These are phyloP conservation scores for Paxillus rubicundulus DNA, from an alignment of 768 basidiomycete genomes.

Conservation along the genomic window DNA sequence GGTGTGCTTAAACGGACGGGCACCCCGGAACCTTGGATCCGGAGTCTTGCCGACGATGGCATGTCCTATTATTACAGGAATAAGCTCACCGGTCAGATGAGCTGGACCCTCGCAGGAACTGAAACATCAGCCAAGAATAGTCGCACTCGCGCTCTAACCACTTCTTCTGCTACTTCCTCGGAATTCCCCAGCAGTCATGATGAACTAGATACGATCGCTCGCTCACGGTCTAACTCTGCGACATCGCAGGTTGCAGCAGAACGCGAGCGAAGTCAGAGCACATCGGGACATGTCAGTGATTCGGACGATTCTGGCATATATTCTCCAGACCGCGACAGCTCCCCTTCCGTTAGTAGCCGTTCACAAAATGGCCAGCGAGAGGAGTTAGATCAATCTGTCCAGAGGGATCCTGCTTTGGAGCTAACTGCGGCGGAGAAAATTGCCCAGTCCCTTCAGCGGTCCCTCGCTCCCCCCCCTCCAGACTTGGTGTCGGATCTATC, in stretches of 20 bases:
- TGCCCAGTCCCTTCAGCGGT: slow-evolving; percentile 62
- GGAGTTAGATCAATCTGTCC: slow-evolving; percentile 8
- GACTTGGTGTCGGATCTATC: slow-evolving; percentile 62
- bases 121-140: slow-evolving; percentile 27
- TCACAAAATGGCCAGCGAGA: slow-evolving; percentile 30
- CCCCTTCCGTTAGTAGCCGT: slow-evolving; percentile 30
- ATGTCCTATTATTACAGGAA: slow-evolving; percentile 79
- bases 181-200: slow-evolving; percentile 20
- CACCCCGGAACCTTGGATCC: slow-evolving; percentile 81
- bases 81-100: slow-evolving; percentile 60
- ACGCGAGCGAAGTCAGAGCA: slow-evolving; percentile 30
- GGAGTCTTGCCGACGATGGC: slow-evolving; percentile 78
- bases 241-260: slow-evolving; percentile 26
- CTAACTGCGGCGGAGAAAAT: slow-evolving; percentile 67
- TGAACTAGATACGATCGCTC: slow-evolving; percentile 21
- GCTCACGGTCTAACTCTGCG: slow-evolving; percentile 36
- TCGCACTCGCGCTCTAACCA: slow-evolving; percentile 33
- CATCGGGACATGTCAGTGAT: slow-evolving; percentile 53
- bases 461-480: slow-evolving; percentile 54
- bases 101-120: slow-evolving; percentile 65
- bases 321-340: slow-evolving; percentile 32
- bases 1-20: slow-evolving; percentile 56
- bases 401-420: slow-evolving; percentile 34
- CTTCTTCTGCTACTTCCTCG: slow-evolving; percentile 35
- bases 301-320: slow-evolving; percentile 73